phyloP scores from a whole-genome alignment of 2,329 filamentous ascomycete genomes.

The Geosmithia flava region DNA sequence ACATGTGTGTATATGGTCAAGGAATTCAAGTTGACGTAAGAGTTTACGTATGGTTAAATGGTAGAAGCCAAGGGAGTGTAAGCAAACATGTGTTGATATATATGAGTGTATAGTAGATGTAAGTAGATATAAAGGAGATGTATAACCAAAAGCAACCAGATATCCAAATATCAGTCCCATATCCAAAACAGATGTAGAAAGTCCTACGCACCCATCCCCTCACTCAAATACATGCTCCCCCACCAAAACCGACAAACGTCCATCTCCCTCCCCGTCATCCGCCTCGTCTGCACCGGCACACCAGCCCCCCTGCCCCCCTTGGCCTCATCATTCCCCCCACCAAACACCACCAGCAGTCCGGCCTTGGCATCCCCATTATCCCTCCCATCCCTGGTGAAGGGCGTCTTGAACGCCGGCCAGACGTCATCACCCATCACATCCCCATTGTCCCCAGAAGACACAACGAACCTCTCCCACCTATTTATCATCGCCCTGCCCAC shows the following conservation, averaged over 20 bases:
- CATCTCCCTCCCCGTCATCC: constrained; percentile 28
- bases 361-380: constrained; percentile 11
- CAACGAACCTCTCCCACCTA: constrained; percentile 22
- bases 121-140: too few species aligned
- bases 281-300: constrained; percentile 26
- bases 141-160: too few species aligned
- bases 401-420: constrained; percentile 32
- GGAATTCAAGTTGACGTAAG: too few species aligned
- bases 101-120: too few species aligned
- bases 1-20: too few species aligned
- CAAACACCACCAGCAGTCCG: constrained; percentile 40
- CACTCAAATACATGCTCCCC: constrained; percentile 27
- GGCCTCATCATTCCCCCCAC: constrained; percentile 44
- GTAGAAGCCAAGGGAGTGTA: too few species aligned
- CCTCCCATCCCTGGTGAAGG: constrained; percentile 12
- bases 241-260: constrained; percentile 50
- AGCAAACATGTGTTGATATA: too few species aligned
- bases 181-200: not conserved
- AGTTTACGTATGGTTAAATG: too few species aligned
- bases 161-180: too few species aligned
- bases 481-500: constrained; percentile 28
- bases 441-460: constrained; percentile 12
- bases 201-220: constrained; percentile 10
- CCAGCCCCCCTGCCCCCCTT: constrained; percentile 25
- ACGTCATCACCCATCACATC: constrained; percentile 8